phyloP scores from a whole-genome alignment of 345 rosid species.

The Chamaenerion angustifolium region DNA sequence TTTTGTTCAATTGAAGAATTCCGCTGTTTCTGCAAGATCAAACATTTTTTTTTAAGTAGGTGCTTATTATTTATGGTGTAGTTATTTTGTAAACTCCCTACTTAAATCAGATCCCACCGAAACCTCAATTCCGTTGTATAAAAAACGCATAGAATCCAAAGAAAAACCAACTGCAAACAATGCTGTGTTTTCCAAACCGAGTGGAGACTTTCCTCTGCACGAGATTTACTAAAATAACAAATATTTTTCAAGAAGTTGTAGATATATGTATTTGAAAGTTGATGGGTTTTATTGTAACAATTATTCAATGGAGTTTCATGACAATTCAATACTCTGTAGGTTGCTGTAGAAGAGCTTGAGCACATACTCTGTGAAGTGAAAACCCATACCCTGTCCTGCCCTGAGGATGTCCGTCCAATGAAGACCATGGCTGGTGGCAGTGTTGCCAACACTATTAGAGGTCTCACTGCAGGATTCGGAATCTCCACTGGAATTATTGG shows the following conservation, averaged over 20 bases:
- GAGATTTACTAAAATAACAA: too few relatives aligned
- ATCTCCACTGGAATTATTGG: slow-evolving; percentile 64
- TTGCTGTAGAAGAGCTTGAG: slow-evolving; percentile 56
- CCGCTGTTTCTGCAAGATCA: slow-evolving; percentile 3
- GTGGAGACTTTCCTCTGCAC: too few relatives aligned
- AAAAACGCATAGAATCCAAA: too few relatives aligned
- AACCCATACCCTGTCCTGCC: slow-evolving; percentile 24
- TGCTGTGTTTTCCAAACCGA: too few relatives aligned
- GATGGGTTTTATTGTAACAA: too few relatives aligned
- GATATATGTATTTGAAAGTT: too few relatives aligned
- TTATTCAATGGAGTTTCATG: not conserved
- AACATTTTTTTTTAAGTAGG: not conserved
- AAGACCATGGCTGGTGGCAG: slow-evolving; percentile 91
- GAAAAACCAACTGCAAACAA: too few relatives aligned
- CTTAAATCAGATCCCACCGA: too few relatives aligned
- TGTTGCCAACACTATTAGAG: slow-evolving; percentile 84
- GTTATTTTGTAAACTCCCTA: too few relatives aligned
- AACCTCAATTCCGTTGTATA: too few relatives aligned
- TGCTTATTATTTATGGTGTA: too few relatives aligned
- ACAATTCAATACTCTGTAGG: slow-evolving; percentile 35
- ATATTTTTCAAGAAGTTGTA: too few relatives aligned
- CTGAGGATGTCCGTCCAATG: slow-evolving; percentile 21
- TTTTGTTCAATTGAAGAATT: not conserved
- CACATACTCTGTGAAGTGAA: slow-evolving; percentile 42
- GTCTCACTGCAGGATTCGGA: slow-evolving; percentile 76